These are phyloP conservation scores for Potentilla sterilis DNA, from an alignment of 306 rosid species.

Conservation along the genomic window DNA sequence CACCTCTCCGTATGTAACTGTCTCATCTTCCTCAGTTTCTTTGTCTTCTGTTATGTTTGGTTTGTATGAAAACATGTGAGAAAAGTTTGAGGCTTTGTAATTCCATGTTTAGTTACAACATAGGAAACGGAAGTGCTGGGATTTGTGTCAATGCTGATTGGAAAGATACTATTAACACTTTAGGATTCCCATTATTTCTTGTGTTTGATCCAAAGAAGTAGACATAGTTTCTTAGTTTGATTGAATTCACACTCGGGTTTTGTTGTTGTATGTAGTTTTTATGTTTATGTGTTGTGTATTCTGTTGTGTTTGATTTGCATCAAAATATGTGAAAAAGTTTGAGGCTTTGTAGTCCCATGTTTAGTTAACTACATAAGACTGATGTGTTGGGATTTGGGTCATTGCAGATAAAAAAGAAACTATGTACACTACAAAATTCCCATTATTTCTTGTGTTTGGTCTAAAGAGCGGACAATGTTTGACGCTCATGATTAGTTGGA, in stretches of 20 bases:
- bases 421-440: background rate
- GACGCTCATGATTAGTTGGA: background rate
- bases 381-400: background rate
- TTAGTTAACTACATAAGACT: background rate
- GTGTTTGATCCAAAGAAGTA: background rate
- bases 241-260: background rate
- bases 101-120: background rate
- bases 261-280: background rate
- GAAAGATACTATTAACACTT: background rate
- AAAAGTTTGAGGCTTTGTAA: background rate
- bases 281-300: too few relatives aligned
- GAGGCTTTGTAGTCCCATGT: background rate
- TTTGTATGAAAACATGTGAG: background rate
- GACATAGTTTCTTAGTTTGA: background rate
- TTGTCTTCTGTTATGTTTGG: background rate
- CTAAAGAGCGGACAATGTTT: background rate
- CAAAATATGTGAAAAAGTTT: background rate
- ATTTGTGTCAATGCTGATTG: background rate
- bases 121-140: background rate
- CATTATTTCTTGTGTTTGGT: conserved; percentile 9
- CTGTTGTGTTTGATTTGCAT: too few relatives aligned
- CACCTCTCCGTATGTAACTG: conserved; percentile 70
- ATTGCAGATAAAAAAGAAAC: background rate
- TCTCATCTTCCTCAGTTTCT: background rate
- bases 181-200: background rate